phyloP scores from a whole-genome alignment of 164 flowering plant genomes.

The Euptelea pleiosperma region DNA sequence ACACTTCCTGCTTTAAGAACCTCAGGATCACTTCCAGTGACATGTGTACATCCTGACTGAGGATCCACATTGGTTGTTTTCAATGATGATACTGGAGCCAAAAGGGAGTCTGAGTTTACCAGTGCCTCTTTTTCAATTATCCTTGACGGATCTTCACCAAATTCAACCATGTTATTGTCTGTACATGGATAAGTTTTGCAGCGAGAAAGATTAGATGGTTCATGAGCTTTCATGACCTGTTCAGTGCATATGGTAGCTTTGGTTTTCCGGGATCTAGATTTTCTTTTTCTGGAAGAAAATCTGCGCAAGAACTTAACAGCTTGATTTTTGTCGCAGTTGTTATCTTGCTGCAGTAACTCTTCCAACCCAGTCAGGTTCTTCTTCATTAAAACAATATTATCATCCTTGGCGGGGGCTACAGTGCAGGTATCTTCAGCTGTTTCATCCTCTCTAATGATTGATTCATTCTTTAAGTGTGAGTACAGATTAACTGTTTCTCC shows the following conservation, averaged over 20 bases:
- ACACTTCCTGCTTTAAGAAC: conserved; percentile 14
- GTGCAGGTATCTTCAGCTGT: conserved; percentile 17
- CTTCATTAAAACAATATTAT: conserved; percentile 7
- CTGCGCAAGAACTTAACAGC: conserved; percentile 21
- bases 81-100: conserved; percentile 10
- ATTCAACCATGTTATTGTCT: conserved; percentile 14
- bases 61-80: conserved; percentile 16
- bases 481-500: conserved; percentile 22
- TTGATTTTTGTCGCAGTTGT: conserved; percentile 12
- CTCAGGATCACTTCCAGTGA: conserved; percentile 9
- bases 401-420: conserved; percentile 13
- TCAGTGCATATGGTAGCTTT: conserved; percentile 14
- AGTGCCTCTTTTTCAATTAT: conserved; percentile 14
- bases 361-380: conserved; percentile 19
- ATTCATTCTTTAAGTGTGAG: conserved; percentile 18
- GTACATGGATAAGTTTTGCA: conserved; percentile 19
- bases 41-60: neutral
- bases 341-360: conserved; percentile 7
- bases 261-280: conserved; percentile 20
- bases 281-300: conserved; percentile 26
- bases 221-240: conserved; percentile 13
- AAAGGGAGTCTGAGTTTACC: conserved; percentile 16
- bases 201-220: conserved; percentile 19
- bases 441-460: conserved; percentile 22
- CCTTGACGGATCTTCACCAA: conserved; percentile 16